Evolutionary conservation across 2,329 filamentous ascomycete genomes (phyloP).

Genomic region (Clarireedia monteithiana): DNA sequence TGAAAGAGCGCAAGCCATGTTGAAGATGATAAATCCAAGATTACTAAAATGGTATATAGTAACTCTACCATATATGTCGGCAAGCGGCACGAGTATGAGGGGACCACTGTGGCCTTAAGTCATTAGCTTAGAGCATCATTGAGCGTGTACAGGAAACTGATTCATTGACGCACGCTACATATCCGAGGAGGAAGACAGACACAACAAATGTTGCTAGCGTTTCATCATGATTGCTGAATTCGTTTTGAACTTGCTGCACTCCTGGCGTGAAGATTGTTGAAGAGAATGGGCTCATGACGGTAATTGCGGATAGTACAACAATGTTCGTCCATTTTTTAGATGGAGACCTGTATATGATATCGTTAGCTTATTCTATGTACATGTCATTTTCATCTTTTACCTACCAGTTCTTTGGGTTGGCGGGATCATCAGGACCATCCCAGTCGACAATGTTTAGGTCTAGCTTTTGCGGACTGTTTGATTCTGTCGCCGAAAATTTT

Average conservation of each 20-base stretch:
- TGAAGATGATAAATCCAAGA: constrained; percentile 39
- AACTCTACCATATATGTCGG: constrained; percentile 50
- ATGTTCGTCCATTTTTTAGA: constrained; percentile 15
- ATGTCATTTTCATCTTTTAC: not conserved
- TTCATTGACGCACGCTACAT: constrained; percentile 31
- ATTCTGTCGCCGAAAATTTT: constrained; percentile 29
- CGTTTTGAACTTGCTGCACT: constrained; percentile 36
- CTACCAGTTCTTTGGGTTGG: constrained; percentile 15
- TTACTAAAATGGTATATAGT: constrained; percentile 43
- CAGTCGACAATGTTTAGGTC: constrained; percentile 5
- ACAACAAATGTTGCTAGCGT: constrained; percentile 37
- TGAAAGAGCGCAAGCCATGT: constrained; percentile 37
- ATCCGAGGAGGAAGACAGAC: not conserved
- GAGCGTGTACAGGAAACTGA: not conserved
- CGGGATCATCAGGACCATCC: constrained; percentile 10
- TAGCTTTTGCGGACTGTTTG: not conserved
- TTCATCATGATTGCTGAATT: constrained; percentile 35
- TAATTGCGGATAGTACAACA: constrained; percentile 14
- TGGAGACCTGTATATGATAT: not conserved
- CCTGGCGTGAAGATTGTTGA: constrained; percentile 43
- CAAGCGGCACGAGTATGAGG: constrained; percentile 49
- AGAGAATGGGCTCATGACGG: constrained; percentile 32
- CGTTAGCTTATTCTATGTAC: not conserved
- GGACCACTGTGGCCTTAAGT: constrained; percentile 34
- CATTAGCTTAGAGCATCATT: not conserved